A percentile compares a stretch with the other conserved stretches of the same genome.
These are phyloP conservation scores for Cydonia oblonga DNA, from an alignment of 331 rosid genomes.

Conservation along the genomic window DNA sequence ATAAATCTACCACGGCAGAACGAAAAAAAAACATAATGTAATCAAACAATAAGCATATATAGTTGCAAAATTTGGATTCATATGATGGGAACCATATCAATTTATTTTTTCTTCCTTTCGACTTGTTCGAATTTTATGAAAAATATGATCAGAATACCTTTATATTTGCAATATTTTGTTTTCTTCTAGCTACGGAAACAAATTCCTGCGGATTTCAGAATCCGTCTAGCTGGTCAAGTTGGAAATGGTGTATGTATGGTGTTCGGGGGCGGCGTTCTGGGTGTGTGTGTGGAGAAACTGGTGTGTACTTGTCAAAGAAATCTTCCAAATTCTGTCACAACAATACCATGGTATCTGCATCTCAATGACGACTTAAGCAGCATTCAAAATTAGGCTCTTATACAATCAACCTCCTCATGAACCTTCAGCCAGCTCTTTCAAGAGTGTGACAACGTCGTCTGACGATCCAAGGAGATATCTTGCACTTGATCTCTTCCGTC, in stretches of 20 bases:
- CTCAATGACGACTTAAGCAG: no score
- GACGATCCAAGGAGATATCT: constrained; percentile 64
- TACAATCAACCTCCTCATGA: no score
- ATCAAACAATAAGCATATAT: neutral
- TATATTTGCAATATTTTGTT: neutral
- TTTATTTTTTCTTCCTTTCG: neutral
- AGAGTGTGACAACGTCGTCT: no score
- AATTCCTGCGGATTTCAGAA: neutral
- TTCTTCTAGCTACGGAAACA: neutral
- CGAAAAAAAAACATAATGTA: neutral
- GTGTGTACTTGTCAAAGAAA: constrained; percentile 4
- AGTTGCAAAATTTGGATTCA: neutral
- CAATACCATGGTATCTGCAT: neutral
- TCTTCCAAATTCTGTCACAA: neutral
- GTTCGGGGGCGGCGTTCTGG: no score
- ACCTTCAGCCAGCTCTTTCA: no score
- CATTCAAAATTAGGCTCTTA: no score
- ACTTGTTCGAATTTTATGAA: neutral
- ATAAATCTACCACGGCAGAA: neutral
- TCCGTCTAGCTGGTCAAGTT: neutral
- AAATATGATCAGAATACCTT: neutral
- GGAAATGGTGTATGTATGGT: neutral
- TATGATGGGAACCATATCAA: neutral
- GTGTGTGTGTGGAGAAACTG: neutral
- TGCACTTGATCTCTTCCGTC: constrained; percentile 64